Evolutionary conservation across 2,329 filamentous ascomycete species (phyloP), one percentile per base, ranked within the genome.

Genomic region (Ascochyta rabiei): DNA sequence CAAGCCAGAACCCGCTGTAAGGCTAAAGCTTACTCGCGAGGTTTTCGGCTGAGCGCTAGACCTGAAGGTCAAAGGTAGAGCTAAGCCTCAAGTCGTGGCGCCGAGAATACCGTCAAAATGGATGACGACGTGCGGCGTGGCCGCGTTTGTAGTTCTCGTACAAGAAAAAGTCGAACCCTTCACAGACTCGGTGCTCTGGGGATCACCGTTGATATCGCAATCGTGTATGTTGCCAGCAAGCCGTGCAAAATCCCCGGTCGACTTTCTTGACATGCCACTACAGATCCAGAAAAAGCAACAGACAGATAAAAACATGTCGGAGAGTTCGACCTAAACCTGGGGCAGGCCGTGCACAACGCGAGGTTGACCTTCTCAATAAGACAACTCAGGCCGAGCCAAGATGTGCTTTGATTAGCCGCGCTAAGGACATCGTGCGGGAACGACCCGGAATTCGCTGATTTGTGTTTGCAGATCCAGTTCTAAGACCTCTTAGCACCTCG

Each of bases 341-440:
- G 39, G 40, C 45, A 39, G 45, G 23, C 45, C 45, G 45, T 15
- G 39, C 40, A 19, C 28, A 4, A 21, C 28, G 39, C 7, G 9
- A 34, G 26, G 9, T 30, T 28, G n/a, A n/a, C n/a, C n/a, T n/a
- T n/a, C n/a, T n/a, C n/a, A n/a, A n/a, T n/a, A n/a, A n/a, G n/a
- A n/a, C n/a, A n/a, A n/a, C n/a, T n/a, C 33, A 21, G 31, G 18
- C 16, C 38, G 31, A 37, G 31, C 23, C 45, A 54, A 40, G 46
- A 35, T 46, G 8, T 34, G 12, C 31, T 28, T 41, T 35, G 52
- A 34, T 41, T 49, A 49, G 41, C 18, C 28, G 28, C 34, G 46
- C 41, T 38, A 28, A 24, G 10, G 15, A 40, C 34, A 54, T 54
- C 51, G 51, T 48, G 51, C 51, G 51, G 51, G 45, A 48, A 21